Conservation (phyloP, 345 rosid species). For the Arabis alpina region DNA sequence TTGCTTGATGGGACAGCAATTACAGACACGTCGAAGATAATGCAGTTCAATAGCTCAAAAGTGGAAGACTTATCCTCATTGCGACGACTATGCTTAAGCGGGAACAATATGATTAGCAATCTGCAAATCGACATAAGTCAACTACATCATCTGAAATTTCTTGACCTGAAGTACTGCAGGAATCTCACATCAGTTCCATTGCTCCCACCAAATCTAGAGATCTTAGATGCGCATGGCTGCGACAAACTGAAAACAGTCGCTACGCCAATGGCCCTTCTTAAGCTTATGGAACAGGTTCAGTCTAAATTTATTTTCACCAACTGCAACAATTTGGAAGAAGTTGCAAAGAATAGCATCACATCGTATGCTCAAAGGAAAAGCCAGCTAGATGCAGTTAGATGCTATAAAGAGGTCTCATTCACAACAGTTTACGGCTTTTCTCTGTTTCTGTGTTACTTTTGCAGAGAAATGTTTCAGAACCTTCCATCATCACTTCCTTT, state of each 20-base stretch:
- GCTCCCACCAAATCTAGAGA: constrained; percentile 33
- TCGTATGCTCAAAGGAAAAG: background rate
- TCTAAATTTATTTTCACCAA: constrained; percentile 34
- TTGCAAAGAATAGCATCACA: constrained; percentile 32
- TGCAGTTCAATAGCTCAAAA: too few relatives aligned
- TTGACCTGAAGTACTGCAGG: constrained; percentile 26
- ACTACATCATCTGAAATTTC: constrained; percentile 19
- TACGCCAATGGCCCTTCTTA: background rate
- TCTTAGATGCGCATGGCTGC: constrained; percentile 37
- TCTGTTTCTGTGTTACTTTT: background rate
- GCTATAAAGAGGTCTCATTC: constrained; percentile 10
- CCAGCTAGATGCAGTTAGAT: background rate
- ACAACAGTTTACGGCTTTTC: too few relatives aligned
- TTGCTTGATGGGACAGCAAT: constrained; percentile 25
- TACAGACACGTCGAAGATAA: constrained; percentile 8
- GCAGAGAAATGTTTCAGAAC: constrained; percentile 19
- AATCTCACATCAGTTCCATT: constrained; percentile 25
- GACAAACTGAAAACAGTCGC: constrained; percentile 14
- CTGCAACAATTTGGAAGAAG: constrained; percentile 29
- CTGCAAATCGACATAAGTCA: background rate
- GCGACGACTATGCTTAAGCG: constrained; percentile 31
- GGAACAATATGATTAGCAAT: constrained; percentile 8
- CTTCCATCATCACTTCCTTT: constrained; percentile 25
- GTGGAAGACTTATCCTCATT: background rate
- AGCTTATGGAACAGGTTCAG: constrained; percentile 30